Evolutionary conservation across 192 early-diverging fungal species (phyloP).

Genomic region (Linderina pennispora): DNA sequence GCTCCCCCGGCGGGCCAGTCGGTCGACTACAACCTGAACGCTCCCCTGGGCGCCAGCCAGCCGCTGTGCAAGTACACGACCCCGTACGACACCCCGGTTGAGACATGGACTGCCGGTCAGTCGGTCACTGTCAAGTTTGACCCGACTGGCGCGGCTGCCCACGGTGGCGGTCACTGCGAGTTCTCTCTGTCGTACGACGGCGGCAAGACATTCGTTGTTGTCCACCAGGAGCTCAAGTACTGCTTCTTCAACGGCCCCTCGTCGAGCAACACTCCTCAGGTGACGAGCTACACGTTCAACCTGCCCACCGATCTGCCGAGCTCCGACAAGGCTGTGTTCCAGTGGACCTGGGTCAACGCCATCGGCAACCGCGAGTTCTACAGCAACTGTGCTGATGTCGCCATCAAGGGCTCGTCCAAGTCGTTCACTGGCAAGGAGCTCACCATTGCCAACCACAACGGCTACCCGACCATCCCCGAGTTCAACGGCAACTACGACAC

Average conservation of each 20-base stretch:
- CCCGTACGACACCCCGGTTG: slow-evolving; percentile 18
- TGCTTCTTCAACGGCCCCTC: slow-evolving; percentile 25
- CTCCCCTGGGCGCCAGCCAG: slow-evolving; percentile 24
- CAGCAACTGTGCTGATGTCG: slow-evolving; percentile 70
- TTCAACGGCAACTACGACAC: slow-evolving; percentile 35
- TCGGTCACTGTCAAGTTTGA: slow-evolving; percentile 35
- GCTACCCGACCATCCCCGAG: slow-evolving; percentile 50
- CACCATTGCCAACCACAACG: slow-evolving; percentile 52
- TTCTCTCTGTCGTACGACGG: slow-evolving; percentile 55
- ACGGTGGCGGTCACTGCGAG: slow-evolving; percentile 55
- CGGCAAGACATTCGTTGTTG: slow-evolving; percentile 48
- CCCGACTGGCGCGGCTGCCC: slow-evolving; percentile 24
- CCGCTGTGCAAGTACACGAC: slow-evolving; percentile 37
- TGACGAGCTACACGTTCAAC: slow-evolving; percentile 29
- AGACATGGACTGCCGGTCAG: slow-evolving; percentile 45
- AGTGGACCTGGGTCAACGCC: slow-evolving; percentile 70
- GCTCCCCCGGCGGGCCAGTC: slow-evolving; percentile 28
- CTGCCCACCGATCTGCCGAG: slow-evolving; percentile 30
- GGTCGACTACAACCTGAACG: slow-evolving; percentile 38
- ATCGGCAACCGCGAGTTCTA: slow-evolving; percentile 68
- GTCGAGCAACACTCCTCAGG: slow-evolving; percentile 5
- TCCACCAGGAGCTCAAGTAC: slow-evolving; percentile 46
- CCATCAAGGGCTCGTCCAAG: slow-evolving; percentile 39
- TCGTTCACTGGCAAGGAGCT: slow-evolving; percentile 47
- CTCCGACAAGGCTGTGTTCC: slow-evolving; percentile 40